These are phyloP conservation scores for Aspergillus novoparasiticus DNA, from an alignment of 2,329 filamentous ascomycete species.

Conservation along the genomic window DNA sequence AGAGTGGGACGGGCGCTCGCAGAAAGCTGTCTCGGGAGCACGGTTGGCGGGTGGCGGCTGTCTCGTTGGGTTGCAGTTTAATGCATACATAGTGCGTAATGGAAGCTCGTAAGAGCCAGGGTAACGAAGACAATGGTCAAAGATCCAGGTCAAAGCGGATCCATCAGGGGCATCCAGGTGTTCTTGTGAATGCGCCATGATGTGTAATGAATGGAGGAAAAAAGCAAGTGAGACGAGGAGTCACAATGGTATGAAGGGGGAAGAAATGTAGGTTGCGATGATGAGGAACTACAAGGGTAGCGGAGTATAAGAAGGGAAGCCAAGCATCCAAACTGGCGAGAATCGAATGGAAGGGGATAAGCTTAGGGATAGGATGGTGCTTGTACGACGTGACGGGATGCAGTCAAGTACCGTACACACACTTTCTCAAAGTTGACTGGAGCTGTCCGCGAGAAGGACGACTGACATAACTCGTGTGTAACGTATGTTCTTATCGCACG, in stretches of 20 bases:
- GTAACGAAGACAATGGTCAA: constrained; percentile 63
- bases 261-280: constrained; percentile 1
- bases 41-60: constrained; percentile 32
- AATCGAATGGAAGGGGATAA: constrained; percentile 10
- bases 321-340: constrained; percentile 11
- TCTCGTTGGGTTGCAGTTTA: constrained; percentile 61
- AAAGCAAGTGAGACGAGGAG: neutral
- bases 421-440: constrained; percentile 15
- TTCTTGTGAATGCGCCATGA: constrained; percentile 23
- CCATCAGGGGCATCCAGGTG: constrained; percentile 36
- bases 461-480: constrained; percentile 27
- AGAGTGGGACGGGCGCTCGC: constrained; percentile 37
- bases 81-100: constrained; percentile 67
- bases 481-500: constrained; percentile 23
- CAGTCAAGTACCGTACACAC: constrained; percentile 11
- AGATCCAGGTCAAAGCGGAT: constrained; percentile 54
- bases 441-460: constrained; percentile 22
- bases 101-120: constrained; percentile 67
- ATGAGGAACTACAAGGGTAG: neutral
- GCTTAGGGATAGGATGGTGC: constrained; percentile 6
- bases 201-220: neutral
- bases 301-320: constrained; percentile 1
- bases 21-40: constrained; percentile 38
- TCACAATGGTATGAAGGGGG: neutral
- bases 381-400: constrained; percentile 25